Base-by-base conservation (phyloP, 768 basidiomycete genomes). In the Rhizopogon sp. region DNA sequence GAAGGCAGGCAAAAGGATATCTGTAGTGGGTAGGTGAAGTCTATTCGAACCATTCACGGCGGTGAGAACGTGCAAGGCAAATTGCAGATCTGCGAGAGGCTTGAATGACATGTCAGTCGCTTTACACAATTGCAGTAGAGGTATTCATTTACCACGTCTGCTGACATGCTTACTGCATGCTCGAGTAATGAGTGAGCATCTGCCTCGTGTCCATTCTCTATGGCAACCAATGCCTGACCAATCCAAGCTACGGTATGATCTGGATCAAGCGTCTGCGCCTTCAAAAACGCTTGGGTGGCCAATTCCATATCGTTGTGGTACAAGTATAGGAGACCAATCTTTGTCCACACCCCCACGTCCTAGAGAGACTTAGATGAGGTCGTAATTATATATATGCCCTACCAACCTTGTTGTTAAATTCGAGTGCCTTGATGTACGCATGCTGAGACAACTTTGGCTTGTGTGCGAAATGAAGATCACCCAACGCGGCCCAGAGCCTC, bases 181-280 rank as follows among this genome's bases (percentile, higher is more conserved):
- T 84, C 83, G 33, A 93, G 79, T 55, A 97, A 67, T 4, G 84
- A 76, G 17, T 76, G 74, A 3, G 90, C 85, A 53, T 93, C 87
- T 5, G 65, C 60, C 31, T 78, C 67, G 52, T 90, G 80, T 3
- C 79, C 81, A 54, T 83, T 81, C 33, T 70, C 65, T 16, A 75
- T 77, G 43, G 89, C 89, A 42, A 91, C 76, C 25, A 92, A 69
- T 3, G 82, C 88, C 67, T 95, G 94, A 1, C 93, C 97, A 20
- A 96, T 77, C 97, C 97, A 99, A 7, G 93, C 87, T 20, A 85
- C 64, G 1, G 88, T 79, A 70, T 86, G 88, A 64, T 98, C 96
- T 6, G 96, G 92, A 73, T 98, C 94, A 43, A 94, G 77, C 16
- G 88, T 85, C 67, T 98, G 97, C 9, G 95, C 93, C 55, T 85